Percentiles rank a stretch among this genome's conserved stretches.
phyloP scores from a whole-genome alignment of 148 eudicot species.

The Silene conica region DNA sequence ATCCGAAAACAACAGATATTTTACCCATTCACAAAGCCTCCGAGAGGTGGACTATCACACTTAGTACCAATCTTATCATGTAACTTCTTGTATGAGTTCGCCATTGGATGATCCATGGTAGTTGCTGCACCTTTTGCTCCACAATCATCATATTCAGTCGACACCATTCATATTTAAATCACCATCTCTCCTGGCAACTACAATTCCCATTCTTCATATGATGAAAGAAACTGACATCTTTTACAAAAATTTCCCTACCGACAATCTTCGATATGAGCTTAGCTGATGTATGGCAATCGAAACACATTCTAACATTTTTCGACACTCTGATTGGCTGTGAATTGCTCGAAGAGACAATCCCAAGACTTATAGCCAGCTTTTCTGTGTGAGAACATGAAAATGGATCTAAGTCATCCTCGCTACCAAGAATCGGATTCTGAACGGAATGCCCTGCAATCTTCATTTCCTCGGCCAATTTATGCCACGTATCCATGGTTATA shows the following conservation, averaged over 20 bases:
- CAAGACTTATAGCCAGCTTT: slow-evolving; percentile 33
- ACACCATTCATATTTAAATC: slow-evolving; percentile 6
- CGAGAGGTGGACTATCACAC: too few relatives aligned
- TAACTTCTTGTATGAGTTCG: too few relatives aligned
- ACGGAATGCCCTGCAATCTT: slow-evolving; percentile 19
- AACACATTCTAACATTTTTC: slow-evolving; percentile 32
- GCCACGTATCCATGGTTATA: slow-evolving; percentile 21
- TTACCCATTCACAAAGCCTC: too few relatives aligned
- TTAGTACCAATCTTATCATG: too few relatives aligned
- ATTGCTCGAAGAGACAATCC: slow-evolving; percentile 22
- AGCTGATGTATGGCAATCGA: slow-evolving; percentile 29
- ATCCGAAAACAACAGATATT: too few relatives aligned
- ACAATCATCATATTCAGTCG: too few relatives aligned
- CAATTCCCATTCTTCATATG: slow-evolving; percentile 34
- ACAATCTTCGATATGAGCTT: slow-evolving; percentile 22
- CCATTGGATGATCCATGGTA: too few relatives aligned
- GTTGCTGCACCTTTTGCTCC: too few relatives aligned
- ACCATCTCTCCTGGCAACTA: slow-evolving; percentile 33
- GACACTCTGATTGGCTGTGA: slow-evolving; percentile 29
- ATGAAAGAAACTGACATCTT: slow-evolving; percentile 33
- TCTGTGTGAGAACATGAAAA: slow-evolving; percentile 30
- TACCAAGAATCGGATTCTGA: slow-evolving; percentile 21
- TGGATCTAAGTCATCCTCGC: slow-evolving; percentile 4
- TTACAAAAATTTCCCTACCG: slow-evolving; percentile 28
- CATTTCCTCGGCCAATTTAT: slow-evolving; percentile 23